Evolutionary conservation across 148 eudicot species (phyloP), one percentile per base, ranked within the genome.

Genomic region (Drosera capensis): DNA sequence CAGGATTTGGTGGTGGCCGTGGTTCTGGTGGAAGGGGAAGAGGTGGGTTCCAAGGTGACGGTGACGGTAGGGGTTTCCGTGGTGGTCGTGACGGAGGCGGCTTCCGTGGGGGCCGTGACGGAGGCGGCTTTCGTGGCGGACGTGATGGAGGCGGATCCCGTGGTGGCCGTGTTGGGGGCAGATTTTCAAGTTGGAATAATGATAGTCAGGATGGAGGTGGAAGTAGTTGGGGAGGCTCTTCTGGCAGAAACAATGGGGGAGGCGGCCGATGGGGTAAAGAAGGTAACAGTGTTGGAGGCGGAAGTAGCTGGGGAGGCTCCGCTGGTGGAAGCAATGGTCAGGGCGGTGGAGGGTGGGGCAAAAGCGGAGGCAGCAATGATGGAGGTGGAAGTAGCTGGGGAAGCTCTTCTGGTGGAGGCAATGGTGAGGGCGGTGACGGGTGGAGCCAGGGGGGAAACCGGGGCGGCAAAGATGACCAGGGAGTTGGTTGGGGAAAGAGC

Each of bases 371-470:
- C 30, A 19, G n/a, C 14, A 53, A 29, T 25, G 46, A 13, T n/a
- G n/a, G n/a, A n/a, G 47, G 61, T 14, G 63, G 44, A 17, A 37
- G 51, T 44, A 38, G 61, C 18, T 46, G 66, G 57, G 49, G 67
- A 8, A 40, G 40, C 19, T 49, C 54, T 3, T 28, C 51, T 26
- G 51, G 13, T 30, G 51, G 38, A 38, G 29, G 8, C 2, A 30
- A 3, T 7, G 51, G 29, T 47, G 14, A 21, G 6, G 14, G 0
- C 5, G 26, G 25, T 34, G 38, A 11, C 2, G 3, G 38, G 38
- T n/a, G n/a, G n/a, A n/a, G n/a, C n/a, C n/a, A n/a, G n/a, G 63
- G 44, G 18, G 44, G 51, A 35, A 38, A 57, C 18, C 41, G 66
- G 57, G 49, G 67, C 4, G 34, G 40, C 19, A n/a, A n/a, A n/a